phyloP scores from a whole-genome alignment of 2,329 filamentous ascomycete species.

The Aspergillus ustus region DNA sequence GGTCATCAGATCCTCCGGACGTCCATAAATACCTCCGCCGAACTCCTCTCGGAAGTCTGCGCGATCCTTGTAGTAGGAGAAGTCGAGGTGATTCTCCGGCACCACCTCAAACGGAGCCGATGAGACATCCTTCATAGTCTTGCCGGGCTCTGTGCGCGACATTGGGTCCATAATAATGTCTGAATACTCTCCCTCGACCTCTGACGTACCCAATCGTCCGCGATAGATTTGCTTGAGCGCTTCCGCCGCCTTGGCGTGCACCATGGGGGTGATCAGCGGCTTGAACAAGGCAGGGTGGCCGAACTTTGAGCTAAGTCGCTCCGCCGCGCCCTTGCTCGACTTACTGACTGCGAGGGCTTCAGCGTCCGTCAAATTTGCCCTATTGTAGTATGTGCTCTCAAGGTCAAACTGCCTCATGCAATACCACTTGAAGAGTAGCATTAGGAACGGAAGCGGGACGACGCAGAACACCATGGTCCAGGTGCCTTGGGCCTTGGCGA shows the following conservation, averaged over 20 bases:
- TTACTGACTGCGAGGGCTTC: constrained; percentile 47
- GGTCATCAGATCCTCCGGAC: constrained; percentile 50
- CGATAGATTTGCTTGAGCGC: constrained; percentile 84
- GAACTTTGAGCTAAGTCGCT: constrained; percentile 76
- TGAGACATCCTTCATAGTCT: constrained; percentile 39
- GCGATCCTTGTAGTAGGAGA: constrained; percentile 88
- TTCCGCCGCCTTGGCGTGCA: constrained; percentile 86
- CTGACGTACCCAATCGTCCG: constrained; percentile 69
- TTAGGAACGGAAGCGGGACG: constrained; percentile 75
- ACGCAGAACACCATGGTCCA: constrained; percentile 70
- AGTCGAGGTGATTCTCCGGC: constrained; percentile 82
- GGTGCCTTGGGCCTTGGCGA: constrained; percentile 72
- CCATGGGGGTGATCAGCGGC: constrained; percentile 91
- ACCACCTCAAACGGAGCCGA: constrained; percentile 87
- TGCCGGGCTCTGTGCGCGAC: constrained; percentile 63
- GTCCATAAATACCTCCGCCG: constrained; percentile 68
- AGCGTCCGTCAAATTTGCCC: constrained; percentile 60
- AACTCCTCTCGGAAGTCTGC: constrained; percentile 86
- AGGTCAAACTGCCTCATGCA: constrained; percentile 77
- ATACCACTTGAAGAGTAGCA: constrained; percentile 85
- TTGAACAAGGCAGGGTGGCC: constrained; percentile 90
- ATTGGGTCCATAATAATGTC: constrained; percentile 84
- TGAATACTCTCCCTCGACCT: constrained; percentile 58
- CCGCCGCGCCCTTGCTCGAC: constrained; percentile 50
- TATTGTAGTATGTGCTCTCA: constrained; percentile 79